Percentiles rank a stretch among this genome's conserved stretches.
Evolutionary conservation across 169 alveolate species (phyloP).

Genomic region (Cryptosporidium canis): DNA sequence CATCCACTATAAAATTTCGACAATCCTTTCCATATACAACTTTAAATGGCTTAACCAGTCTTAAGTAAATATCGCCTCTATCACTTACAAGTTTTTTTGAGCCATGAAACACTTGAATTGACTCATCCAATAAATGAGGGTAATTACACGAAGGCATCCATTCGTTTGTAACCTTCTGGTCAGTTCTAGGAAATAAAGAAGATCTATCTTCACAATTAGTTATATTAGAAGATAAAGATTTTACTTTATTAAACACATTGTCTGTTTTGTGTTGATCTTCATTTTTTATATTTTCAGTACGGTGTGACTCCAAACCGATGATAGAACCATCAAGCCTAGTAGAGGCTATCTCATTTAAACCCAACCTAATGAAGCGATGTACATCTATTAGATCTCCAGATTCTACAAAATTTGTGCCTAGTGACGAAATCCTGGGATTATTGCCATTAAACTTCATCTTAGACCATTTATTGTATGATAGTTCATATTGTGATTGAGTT

Average conservation of each 20-base stretch:
- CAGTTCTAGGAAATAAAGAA: not conserved
- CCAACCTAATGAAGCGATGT: slow-evolving; percentile 6
- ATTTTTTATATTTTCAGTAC: not conserved
- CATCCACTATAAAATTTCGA: not conserved
- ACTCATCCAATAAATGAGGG: slow-evolving; percentile 6
- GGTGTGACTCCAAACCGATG: slow-evolving; percentile 4
- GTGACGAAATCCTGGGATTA: not conserved
- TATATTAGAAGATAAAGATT: not conserved
- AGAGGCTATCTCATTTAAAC: not conserved
- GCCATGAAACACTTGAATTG: slow-evolving; percentile 9
- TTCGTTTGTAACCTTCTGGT: not conserved
- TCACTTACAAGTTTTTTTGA: not conserved
- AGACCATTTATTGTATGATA: slow-evolving; percentile 17
- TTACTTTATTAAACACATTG: not conserved
- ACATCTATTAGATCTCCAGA: not conserved
- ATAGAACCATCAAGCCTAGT: not conserved
- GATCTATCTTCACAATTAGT: not conserved
- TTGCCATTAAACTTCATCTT: not conserved
- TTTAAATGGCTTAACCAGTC: not conserved
- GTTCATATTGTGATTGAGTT: slow-evolving; percentile 34
- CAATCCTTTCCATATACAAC: slow-evolving; percentile 54
- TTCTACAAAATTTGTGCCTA: too few species aligned
- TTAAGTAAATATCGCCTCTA: not conserved
- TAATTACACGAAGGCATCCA: slow-evolving; percentile 69
- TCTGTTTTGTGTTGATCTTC: not conserved